Evolutionary conservation across 23 red algal genomes (phyloP).

Genomic region (Gracilaria caudata): DNA sequence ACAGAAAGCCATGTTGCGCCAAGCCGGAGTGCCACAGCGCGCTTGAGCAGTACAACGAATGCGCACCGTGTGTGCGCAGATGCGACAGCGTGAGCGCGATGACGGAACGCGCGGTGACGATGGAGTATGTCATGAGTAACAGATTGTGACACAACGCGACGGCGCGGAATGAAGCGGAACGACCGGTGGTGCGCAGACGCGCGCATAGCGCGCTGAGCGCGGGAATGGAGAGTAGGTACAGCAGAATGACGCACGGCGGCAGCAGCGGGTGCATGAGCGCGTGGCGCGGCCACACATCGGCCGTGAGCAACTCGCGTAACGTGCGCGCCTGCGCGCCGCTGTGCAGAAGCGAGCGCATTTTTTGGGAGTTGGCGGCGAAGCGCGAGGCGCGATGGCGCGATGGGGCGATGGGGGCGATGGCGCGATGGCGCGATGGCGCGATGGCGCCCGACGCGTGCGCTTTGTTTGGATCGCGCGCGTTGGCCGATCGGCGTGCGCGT

Average conservation of each 20-base stretch:
- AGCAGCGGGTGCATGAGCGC: constrained; percentile 47
- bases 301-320: constrained; percentile 33
- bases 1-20: constrained; percentile 77
- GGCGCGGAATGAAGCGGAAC: constrained; percentile 25
- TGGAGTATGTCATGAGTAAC: constrained; percentile 34
- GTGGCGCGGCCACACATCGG: constrained; percentile 24
- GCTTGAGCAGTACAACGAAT: constrained; percentile 38
- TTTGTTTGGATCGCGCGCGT: no score
- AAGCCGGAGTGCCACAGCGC: constrained; percentile 59
- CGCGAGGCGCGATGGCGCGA: no score
- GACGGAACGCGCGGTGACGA: constrained; percentile 26
- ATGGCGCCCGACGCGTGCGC: neutral
- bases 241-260: constrained; percentile 15
- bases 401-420: no score
- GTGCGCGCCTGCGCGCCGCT: constrained; percentile 33
- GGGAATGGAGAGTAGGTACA: constrained; percentile 51
- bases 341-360: neutral
- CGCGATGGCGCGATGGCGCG: neutral
- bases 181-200: constrained; percentile 50
- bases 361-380: no score
- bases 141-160: constrained; percentile 60
- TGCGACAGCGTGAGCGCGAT: constrained; percentile 46
- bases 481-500: no score
- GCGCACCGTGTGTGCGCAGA: constrained; percentile 26
- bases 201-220: constrained; percentile 32